Percentiles rank a stretch among this genome's conserved stretches.
Conservation (phyloP, 192 early-diverging fungal genomes). For the Podochytrium sp. region DNA sequence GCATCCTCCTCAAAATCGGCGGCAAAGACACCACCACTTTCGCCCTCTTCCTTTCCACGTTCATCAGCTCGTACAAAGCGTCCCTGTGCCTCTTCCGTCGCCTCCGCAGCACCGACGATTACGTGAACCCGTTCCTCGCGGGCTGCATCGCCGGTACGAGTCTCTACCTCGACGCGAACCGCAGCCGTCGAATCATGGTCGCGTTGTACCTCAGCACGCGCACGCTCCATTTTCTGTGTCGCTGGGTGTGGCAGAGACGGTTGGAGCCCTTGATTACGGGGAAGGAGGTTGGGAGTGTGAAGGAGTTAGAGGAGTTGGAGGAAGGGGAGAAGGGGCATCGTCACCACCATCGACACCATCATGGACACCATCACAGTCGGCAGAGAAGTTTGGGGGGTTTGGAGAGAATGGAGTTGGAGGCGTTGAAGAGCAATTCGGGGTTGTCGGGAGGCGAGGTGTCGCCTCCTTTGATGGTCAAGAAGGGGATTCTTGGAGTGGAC, state of each 20-base stretch:
- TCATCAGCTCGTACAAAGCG: constrained; percentile 45
- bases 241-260: constrained; percentile 39
- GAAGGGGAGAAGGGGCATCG: constrained; percentile 9
- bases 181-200: constrained; percentile 42
- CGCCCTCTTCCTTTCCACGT: constrained; percentile 42
- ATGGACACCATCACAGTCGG: neutral
- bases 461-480: neutral
- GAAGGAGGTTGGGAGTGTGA: neutral
- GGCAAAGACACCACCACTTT: constrained; percentile 44
- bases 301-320: constrained; percentile 31
- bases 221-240: constrained; percentile 41
- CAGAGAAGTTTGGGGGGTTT: neutral
- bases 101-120: constrained; percentile 13
- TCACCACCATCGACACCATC: neutral
- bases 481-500: neutral
- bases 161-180: constrained; percentile 40
- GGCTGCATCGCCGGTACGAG: constrained; percentile 35
- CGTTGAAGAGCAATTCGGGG: neutral
- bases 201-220: constrained; percentile 47
- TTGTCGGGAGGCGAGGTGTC: neutral
- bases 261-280: constrained; percentile 7
- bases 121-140: constrained; percentile 42
- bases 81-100: constrained; percentile 31
- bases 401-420: neutral
- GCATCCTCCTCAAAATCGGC: constrained; percentile 39